phyloP scores from a whole-genome alignment of 2,329 filamentous ascomycete genomes.

The Exophiala spinifera region DNA sequence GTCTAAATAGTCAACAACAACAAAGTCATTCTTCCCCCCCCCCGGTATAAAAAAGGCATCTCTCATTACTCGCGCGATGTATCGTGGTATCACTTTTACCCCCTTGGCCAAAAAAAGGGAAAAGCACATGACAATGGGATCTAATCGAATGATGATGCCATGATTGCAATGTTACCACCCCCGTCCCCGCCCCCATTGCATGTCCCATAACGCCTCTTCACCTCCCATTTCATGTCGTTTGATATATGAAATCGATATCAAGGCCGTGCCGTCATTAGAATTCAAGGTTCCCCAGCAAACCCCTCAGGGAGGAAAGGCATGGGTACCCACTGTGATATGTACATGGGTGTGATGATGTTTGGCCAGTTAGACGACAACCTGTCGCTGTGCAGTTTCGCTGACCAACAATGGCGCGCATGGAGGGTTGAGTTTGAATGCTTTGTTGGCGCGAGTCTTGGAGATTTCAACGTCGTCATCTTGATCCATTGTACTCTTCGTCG shows the following conservation, averaged over 20 bases:
- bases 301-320: background rate
- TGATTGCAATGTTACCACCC: too few relatives aligned
- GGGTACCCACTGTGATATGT: background rate
- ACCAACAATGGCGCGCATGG: slow-evolving; percentile 22
- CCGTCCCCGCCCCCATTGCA: too few relatives aligned
- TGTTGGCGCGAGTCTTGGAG: slow-evolving; percentile 19
- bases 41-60: too few relatives aligned
- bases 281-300: background rate
- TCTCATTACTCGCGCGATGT: slow-evolving; percentile 12
- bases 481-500: background rate
- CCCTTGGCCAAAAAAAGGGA: background rate
- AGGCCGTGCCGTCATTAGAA: background rate
- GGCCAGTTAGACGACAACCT: slow-evolving; percentile 17
- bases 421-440: slow-evolving; percentile 20
- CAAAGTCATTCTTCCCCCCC: too few relatives aligned
- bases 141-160: too few relatives aligned
- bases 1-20: too few relatives aligned
- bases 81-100: slow-evolving; percentile 21
- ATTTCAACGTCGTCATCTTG: slow-evolving; percentile 16
- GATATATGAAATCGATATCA: background rate
- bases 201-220: too few relatives aligned
- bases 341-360: background rate
- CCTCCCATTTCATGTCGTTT: background rate
- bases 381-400: slow-evolving; percentile 18
- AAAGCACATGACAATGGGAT: too few relatives aligned